Evolutionary conservation across 2,329 filamentous ascomycete species (phyloP).

Genomic region (Aspergillus sp.): DNA sequence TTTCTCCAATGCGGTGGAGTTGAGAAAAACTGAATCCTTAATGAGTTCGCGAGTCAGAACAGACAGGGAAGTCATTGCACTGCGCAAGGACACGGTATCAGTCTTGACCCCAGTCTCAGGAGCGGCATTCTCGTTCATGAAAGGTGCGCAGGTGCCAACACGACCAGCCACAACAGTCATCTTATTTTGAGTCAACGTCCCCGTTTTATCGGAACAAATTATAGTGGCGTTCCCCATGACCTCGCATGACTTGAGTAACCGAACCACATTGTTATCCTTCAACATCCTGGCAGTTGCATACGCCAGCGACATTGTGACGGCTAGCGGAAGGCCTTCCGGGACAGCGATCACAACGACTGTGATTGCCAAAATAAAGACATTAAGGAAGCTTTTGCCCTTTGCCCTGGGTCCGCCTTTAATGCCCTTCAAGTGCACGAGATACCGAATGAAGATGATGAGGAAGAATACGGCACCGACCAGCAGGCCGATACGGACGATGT

Average conservation of each 20-base stretch:
- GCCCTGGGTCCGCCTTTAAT: slow-evolving; percentile 40
- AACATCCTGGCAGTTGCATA: slow-evolving; percentile 59
- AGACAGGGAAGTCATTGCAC: slow-evolving; percentile 45
- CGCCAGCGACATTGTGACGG: slow-evolving; percentile 55
- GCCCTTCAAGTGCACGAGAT: slow-evolving; percentile 55
- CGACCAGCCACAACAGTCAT: slow-evolving; percentile 53
- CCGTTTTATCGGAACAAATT: slow-evolving; percentile 61
- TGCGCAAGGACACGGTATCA: slow-evolving; percentile 13
- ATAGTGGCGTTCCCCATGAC: slow-evolving; percentile 60
- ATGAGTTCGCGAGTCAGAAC: slow-evolving; percentile 50
- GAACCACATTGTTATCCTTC: slow-evolving; percentile 57
- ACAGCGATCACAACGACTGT: slow-evolving; percentile 56
- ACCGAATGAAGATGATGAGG: slow-evolving; percentile 71
- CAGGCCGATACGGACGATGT: slow-evolving; percentile 69
- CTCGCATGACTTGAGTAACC: slow-evolving; percentile 53
- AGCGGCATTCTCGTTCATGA: too few species aligned
- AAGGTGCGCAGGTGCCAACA: too few species aligned
- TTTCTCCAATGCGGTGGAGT: slow-evolving; percentile 64
- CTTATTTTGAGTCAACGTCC: slow-evolving; percentile 58
- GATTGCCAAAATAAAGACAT: slow-evolving; percentile 53
- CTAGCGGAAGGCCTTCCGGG: slow-evolving; percentile 55
- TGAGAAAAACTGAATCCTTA: slow-evolving; percentile 59
- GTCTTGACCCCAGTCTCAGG: too few species aligned
- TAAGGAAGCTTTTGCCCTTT: slow-evolving; percentile 52
- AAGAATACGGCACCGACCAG: slow-evolving; percentile 67